These are phyloP conservation scores for Austropuccinia psidii DNA, from an alignment of 1,284 basidiomycete species.

Conservation along the genomic window DNA sequence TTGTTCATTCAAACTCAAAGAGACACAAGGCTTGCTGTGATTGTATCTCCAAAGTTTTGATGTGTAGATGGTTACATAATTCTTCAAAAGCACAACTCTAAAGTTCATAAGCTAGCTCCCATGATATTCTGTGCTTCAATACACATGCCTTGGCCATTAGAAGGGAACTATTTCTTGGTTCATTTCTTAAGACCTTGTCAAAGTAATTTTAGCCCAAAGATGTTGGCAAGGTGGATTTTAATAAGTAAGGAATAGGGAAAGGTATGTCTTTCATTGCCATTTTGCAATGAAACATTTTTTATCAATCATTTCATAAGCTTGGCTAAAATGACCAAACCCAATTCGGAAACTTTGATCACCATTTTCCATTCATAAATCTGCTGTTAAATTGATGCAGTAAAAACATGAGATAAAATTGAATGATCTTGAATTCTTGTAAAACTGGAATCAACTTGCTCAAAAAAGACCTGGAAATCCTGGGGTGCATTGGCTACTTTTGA, in stretches of 20 bases:
- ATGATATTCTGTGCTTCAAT: slow-evolving; percentile 59
- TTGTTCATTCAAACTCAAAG: slow-evolving; percentile 56
- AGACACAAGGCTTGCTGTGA: slow-evolving; percentile 75
- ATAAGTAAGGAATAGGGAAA: slow-evolving; percentile 71
- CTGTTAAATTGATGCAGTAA: slow-evolving; percentile 65
- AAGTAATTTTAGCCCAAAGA: slow-evolving; percentile 63
- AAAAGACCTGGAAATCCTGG: slow-evolving; percentile 49
- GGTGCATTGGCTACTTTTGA: slow-evolving; percentile 36
- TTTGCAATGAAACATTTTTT: slow-evolving; percentile 55
- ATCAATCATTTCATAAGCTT: slow-evolving; percentile 59
- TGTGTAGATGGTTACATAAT: slow-evolving; percentile 40
- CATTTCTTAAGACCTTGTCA: slow-evolving; percentile 60
- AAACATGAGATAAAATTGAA: slow-evolving; percentile 64
- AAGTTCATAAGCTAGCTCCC: slow-evolving; percentile 60
- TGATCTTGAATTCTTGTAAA: slow-evolving; percentile 53
- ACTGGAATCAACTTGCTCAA: slow-evolving; percentile 46
- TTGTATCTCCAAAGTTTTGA: slow-evolving; percentile 45
- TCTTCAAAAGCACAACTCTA: slow-evolving; percentile 56
- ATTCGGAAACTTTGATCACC: slow-evolving; percentile 63
- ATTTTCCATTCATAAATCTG: slow-evolving; percentile 69
- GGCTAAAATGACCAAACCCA: slow-evolving; percentile 58
- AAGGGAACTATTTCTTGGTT: slow-evolving; percentile 59
- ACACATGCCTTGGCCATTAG: slow-evolving; percentile 72
- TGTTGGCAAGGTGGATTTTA: slow-evolving; percentile 86
- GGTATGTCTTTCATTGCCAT: slow-evolving; percentile 58